phyloP scores from a whole-genome alignment of 306 rosid species.

The Glycine tomentella region DNA sequence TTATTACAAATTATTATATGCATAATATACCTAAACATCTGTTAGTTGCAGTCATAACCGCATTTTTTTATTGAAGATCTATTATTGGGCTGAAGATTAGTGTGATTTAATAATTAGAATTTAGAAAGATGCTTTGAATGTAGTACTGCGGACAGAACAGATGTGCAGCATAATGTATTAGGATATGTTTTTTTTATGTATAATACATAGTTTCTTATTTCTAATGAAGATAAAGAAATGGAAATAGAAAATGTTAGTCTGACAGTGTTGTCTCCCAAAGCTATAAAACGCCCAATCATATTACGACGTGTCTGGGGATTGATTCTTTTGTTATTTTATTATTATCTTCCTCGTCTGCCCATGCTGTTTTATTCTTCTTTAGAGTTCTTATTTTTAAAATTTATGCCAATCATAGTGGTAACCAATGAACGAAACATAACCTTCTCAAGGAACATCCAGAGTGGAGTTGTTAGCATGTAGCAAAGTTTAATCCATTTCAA shows the following conservation, averaged over 20 bases:
- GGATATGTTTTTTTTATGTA: slow-evolving; percentile 24
- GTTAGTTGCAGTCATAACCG: slow-evolving; percentile 50
- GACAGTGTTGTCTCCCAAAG: slow-evolving; percentile 72
- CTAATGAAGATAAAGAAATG: slow-evolving; percentile 33
- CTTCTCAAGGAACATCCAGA: slow-evolving; percentile 47
- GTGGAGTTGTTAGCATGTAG: slow-evolving; percentile 43
- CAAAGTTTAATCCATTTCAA: slow-evolving; percentile 32
- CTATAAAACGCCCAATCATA: slow-evolving; percentile 61
- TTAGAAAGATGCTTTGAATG: slow-evolving; percentile 76
- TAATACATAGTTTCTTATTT: slow-evolving; percentile 20
- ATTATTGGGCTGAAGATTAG: slow-evolving; percentile 68
- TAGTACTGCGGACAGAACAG: slow-evolving; percentile 62
- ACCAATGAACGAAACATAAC: slow-evolving; percentile 40
- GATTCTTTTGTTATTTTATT: slow-evolving; percentile 51
- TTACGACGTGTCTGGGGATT: slow-evolving; percentile 64
- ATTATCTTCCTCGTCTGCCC: slow-evolving; percentile 34
- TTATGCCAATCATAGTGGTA: slow-evolving; percentile 36
- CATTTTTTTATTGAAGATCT: slow-evolving; percentile 54
- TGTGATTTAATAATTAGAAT: slow-evolving; percentile 56
- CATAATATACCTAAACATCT: slow-evolving; percentile 25
- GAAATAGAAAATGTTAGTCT: slow-evolving; percentile 53
- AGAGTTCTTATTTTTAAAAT: slow-evolving; percentile 28
- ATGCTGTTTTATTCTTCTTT: slow-evolving; percentile 60
- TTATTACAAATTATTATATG: neutral
- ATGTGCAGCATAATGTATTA: slow-evolving; percentile 50